Percentiles rank a stretch among this genome's conserved stretches.
These are phyloP conservation scores for Coemansia sp. DNA, from an alignment of 192 early-diverging fungal genomes.

Conservation along the genomic window DNA sequence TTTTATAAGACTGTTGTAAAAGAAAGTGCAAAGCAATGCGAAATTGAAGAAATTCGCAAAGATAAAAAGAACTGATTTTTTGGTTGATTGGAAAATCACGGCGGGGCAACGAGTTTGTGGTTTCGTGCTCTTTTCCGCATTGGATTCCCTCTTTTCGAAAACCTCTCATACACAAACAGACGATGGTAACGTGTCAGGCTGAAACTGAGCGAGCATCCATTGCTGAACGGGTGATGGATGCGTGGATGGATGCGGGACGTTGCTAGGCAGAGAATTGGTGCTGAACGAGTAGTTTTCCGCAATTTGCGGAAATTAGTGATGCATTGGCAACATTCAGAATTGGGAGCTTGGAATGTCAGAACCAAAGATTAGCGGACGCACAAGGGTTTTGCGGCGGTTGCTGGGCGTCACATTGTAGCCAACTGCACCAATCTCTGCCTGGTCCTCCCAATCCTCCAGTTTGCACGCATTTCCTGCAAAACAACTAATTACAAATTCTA, in stretches of 20 bases:
- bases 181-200: conserved; percentile 13
- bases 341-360: no score
- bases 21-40: no score
- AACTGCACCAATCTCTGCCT: no score
- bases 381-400: no score
- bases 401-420: no score
- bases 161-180: not conserved
- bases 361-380: no score
- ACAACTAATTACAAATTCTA: not conserved
- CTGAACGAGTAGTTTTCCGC: no score
- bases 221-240: not conserved
- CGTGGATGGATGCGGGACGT: not conserved
- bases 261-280: no score
- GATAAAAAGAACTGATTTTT: not conserved
- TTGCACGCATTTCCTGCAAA: no score
- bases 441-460: no score
- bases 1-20: conserved; percentile 1
- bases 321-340: no score
- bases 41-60: not conserved
- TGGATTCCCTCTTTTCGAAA: conserved; percentile 7
- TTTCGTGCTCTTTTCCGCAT: not conserved
- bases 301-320: no score
- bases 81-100: not conserved
- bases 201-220: conserved; percentile 1
- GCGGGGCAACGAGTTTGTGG: not conserved